Evolutionary conservation across 2,329 filamentous ascomycete genomes (phyloP), one percentile per base, ranked within the genome.

Genomic region (Diaporthe citrichinensis): DNA sequence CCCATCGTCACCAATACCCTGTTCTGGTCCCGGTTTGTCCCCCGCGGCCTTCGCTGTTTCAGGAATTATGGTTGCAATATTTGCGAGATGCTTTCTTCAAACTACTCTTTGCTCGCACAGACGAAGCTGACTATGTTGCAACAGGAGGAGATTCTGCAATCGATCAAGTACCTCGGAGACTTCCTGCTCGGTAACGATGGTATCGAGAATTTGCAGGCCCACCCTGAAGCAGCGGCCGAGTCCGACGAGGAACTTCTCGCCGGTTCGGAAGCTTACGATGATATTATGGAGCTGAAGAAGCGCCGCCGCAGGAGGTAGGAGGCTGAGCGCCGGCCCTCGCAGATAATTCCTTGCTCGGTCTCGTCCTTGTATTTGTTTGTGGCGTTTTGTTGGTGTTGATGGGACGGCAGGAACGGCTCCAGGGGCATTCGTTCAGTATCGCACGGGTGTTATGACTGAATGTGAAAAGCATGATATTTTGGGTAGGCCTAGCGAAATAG

Each of bases 121-220:
- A 49, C n/a, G 15, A 36, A 7, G 39, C 71, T 65, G 23, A 73
- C 31, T 3, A 9, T 4, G 14, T 15, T 41, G 3, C 4, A 31
- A 53, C 39, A 73, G 71, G 92, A 96, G 83, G 97, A 99, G 84
- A 90, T 96, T 55, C 92, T 96, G 78, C 93, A 94, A 78, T 95
- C 95, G 0, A 88, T 98, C 77, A 90, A 96, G 81, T 96, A 96
- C 79, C 92, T 98, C 80, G 95, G 94, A 2, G 92, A 94, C 79
- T 98, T 95, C 80, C 86, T 97, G 74, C 86, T 95, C 20, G 91
- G 92, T 1, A 93, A 93, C 79, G 93, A 93, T 78, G 92, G 92
- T 1, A 92, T 92, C 77, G 91, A 93, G 80, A 85, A 83, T 74
- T 78, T 80, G 4, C 72, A 76, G 10, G 77, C 80, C 1, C 34